phyloP scores from a whole-genome alignment of 306 rosid species.

The Acacia crassicarpa region DNA sequence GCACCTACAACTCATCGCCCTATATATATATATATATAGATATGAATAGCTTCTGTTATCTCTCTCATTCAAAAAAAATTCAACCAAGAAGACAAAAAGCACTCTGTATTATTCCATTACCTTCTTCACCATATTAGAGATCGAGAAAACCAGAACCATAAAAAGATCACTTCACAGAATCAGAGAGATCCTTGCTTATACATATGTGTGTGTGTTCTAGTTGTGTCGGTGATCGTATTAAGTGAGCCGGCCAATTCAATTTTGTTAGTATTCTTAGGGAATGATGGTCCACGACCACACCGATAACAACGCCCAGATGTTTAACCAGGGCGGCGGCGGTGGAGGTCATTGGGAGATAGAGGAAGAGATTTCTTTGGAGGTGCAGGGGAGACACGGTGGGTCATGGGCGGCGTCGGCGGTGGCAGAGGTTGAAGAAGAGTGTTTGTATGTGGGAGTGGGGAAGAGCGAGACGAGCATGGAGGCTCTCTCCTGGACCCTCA shows the following conservation, averaged over 20 bases:
- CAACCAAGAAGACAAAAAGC: neutral
- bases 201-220: neutral
- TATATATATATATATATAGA: too few species aligned
- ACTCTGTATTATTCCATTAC: neutral
- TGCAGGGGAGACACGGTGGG: neutral
- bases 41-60: neutral
- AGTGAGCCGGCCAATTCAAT: conserved; percentile 23
- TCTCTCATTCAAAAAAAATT: neutral
- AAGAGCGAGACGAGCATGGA: conserved; percentile 65
- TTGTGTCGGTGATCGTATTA: conserved; percentile 1
- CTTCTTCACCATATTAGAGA: neutral
- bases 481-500: conserved; percentile 64
- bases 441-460: conserved; percentile 76
- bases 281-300: neutral
- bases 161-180: neutral
- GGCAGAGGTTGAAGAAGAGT: neutral
- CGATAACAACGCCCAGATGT: neutral
- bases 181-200: neutral
- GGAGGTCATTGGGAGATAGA: conserved; percentile 63
- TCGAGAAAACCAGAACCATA: neutral
- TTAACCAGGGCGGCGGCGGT: neutral
- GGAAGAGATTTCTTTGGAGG: conserved; percentile 45
- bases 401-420: conserved; percentile 31
- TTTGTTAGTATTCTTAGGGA: conserved; percentile 9
- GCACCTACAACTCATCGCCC: neutral